phyloP scores from a whole-genome alignment of 148 eudicot species.

The Vaccinium corymbosum region DNA sequence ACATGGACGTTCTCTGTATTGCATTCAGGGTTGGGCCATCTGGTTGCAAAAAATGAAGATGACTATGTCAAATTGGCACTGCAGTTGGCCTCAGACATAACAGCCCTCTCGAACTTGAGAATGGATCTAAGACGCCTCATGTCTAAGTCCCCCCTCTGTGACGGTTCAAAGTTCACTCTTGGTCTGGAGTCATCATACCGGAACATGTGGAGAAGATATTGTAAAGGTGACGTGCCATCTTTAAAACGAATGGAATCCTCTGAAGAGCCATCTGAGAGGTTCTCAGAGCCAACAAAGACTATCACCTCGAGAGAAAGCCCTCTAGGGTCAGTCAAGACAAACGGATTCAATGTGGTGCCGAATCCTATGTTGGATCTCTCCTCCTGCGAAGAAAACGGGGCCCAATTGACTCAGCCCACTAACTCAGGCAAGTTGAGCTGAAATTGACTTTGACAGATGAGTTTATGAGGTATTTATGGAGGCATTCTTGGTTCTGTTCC shows the following conservation, averaged over 20 bases:
- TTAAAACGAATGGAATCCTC: slow-evolving; percentile 47
- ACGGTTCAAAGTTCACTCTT: slow-evolving; percentile 65
- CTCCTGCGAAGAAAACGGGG: slow-evolving; percentile 12
- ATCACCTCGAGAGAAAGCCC: slow-evolving; percentile 29
- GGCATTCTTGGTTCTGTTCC: not conserved
- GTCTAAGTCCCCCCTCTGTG: slow-evolving; percentile 85
- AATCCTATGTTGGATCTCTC: slow-evolving; percentile 31
- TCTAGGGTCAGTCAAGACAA: slow-evolving; percentile 31
- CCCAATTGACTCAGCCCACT: not conserved
- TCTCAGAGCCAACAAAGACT: slow-evolving; percentile 31
- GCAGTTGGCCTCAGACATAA: slow-evolving; percentile 68
- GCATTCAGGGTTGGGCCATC: slow-evolving; percentile 58
- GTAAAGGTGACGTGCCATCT: slow-evolving; percentile 86
- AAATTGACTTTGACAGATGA: not conserved
- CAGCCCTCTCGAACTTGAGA: slow-evolving; percentile 71
- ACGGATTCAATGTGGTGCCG: slow-evolving; percentile 44
- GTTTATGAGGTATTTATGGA: not conserved
- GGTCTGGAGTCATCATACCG: slow-evolving; percentile 72
- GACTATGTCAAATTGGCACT: slow-evolving; percentile 75
- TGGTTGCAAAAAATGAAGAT: slow-evolving; percentile 88
- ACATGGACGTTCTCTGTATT: not conserved
- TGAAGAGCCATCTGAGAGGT: slow-evolving; percentile 25
- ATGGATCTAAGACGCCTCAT: slow-evolving; percentile 73
- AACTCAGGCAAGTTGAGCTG: slow-evolving; percentile 6
- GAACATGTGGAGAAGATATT: slow-evolving; percentile 77